Conservation (phyloP, 2,329 filamentous ascomycete genomes). For the Corynespora cassiicola region DNA sequence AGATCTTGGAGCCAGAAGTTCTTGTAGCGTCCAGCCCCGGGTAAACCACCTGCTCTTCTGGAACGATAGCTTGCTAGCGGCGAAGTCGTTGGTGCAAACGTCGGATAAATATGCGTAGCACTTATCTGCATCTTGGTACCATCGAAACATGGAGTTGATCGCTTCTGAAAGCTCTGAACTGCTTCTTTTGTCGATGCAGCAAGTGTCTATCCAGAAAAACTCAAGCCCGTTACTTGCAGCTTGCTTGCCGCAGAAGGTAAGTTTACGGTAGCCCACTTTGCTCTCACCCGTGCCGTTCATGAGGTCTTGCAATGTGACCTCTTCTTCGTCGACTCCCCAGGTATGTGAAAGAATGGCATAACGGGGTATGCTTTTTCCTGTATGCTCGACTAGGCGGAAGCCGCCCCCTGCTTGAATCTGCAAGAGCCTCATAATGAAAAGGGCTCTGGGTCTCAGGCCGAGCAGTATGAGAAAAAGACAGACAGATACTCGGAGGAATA, state of each 20-base stretch:
- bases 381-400: no score
- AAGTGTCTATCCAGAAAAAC: slow-evolving; percentile 24
- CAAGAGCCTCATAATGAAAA: no score
- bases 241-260: slow-evolving; percentile 9
- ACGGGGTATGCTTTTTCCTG: no score
- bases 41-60: slow-evolving; percentile 19
- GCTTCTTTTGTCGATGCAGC: slow-evolving; percentile 21
- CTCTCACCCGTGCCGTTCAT: background rate
- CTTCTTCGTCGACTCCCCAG: slow-evolving; percentile 5
- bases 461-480: no score
- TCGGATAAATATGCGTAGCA: slow-evolving; percentile 19
- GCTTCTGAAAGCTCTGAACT: slow-evolving; percentile 11
- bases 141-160: slow-evolving; percentile 16
- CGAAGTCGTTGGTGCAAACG: slow-evolving; percentile 1
- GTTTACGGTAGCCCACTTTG: slow-evolving; percentile 3
- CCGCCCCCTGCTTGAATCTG: no score
- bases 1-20: slow-evolving; percentile 16
- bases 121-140: slow-evolving; percentile 15
- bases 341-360: slow-evolving; percentile 12
- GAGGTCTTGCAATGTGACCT: slow-evolving; percentile 8
- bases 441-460: no score
- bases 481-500: no score
- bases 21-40: slow-evolving; percentile 20
- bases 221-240: slow-evolving; percentile 7
- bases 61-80: slow-evolving; percentile 6